phyloP scores from a whole-genome alignment of 1,139 yeast species.

The Magnusiomyces suaveolens region DNA sequence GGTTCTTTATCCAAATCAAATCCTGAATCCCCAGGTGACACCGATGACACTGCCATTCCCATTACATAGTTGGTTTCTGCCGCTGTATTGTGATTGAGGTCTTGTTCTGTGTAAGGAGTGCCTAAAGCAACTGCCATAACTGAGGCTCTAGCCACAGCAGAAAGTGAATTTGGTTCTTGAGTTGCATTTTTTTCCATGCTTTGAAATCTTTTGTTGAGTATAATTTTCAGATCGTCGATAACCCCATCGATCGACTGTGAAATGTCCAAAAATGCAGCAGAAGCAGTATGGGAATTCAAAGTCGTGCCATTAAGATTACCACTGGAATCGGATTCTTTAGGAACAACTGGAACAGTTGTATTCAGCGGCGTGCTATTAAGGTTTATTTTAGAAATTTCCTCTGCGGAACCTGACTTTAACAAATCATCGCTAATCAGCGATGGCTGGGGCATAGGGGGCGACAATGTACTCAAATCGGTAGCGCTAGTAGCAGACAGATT shows the following conservation, averaged over 20 bases:
- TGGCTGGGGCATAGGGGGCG: not conserved
- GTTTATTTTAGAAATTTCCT: conserved; percentile 2
- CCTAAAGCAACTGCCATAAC: not conserved
- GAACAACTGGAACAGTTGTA: not conserved
- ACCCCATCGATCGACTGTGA: conserved; percentile 1
- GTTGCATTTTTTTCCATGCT: not conserved
- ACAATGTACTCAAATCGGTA: not conserved
- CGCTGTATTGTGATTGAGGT: not conserved
- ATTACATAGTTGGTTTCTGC: not conserved
- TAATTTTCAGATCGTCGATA: not conserved
- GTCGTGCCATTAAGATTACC: not conserved
- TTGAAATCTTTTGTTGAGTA: not conserved
- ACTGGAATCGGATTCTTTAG: not conserved
- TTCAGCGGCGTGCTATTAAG: not conserved
- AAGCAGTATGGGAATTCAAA: not conserved
- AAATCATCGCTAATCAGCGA: not conserved
- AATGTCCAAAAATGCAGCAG: not conserved
- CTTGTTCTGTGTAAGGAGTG: not conserved
- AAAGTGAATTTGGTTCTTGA: not conserved
- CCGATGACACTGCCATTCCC: too few relatives aligned
- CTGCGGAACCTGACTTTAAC: not conserved
- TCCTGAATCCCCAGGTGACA: not conserved
- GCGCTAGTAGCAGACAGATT: not conserved
- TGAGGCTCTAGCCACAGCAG: conserved; percentile 7
- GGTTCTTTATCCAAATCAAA: not conserved